phyloP scores from a whole-genome alignment of 306 rosid species.

The Sicyos baderoa region DNA sequence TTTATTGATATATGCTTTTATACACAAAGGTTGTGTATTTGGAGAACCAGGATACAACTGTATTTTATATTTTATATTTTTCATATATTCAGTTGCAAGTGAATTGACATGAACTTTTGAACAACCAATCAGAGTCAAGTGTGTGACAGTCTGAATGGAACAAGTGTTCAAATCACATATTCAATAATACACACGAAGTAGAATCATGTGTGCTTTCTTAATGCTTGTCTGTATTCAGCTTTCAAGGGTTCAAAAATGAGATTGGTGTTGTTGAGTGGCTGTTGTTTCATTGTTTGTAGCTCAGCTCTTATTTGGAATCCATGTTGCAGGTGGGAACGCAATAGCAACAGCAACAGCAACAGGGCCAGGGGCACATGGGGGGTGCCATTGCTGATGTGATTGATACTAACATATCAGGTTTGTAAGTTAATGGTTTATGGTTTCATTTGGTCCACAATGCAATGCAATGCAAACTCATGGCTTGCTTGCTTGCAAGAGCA shows the following conservation, averaged over 20 bases:
- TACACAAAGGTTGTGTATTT: background rate
- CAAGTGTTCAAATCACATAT: background rate
- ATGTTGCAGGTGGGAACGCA: constrained; percentile 17
- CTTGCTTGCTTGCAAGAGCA: constrained; percentile 15
- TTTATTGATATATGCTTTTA: no score
- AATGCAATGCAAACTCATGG: constrained; percentile 2
- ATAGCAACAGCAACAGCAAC: constrained; percentile 8
- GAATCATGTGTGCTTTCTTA: background rate
- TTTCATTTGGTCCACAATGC: constrained; percentile 10
- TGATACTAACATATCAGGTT: constrained; percentile 10
- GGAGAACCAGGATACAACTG: background rate
- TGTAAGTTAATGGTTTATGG: constrained; percentile 3
- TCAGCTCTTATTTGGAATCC: constrained; percentile 9
- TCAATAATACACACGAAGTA: constrained; percentile 8
- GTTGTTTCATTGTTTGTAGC: constrained; percentile 12
- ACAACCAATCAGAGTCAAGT: constrained; percentile 4
- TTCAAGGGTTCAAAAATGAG: background rate
- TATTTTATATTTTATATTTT: background rate
- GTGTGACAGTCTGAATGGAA: constrained; percentile 1
- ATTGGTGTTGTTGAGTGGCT: constrained; percentile 14
- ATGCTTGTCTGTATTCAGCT: constrained; percentile 17
- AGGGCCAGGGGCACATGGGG: constrained; percentile 6
- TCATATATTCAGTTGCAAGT: background rate
- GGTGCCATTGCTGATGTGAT: constrained; percentile 13
- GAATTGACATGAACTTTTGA: constrained; percentile 3